Conservation (phyloP, 345 rosid genomes). For the Anastatica hierochuntica region DNA sequence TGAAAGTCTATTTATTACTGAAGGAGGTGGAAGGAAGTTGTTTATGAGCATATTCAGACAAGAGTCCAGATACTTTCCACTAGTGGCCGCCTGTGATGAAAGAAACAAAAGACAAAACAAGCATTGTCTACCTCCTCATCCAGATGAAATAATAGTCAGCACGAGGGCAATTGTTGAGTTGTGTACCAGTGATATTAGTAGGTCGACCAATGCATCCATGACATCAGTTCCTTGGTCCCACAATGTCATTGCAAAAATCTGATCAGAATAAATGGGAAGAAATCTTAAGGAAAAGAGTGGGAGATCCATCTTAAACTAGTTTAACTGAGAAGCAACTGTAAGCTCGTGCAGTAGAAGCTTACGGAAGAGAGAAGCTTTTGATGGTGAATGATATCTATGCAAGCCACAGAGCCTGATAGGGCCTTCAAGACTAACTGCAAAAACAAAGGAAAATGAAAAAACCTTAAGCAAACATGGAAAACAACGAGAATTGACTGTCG, state of each 20-base stretch:
- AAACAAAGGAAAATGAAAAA: neutral
- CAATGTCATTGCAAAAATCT: conserved; percentile 70
- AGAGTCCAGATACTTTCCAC: conserved; percentile 54
- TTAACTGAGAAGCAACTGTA: neutral
- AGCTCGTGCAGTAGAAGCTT: conserved; percentile 19
- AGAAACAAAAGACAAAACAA: neutral
- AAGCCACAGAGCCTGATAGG: conserved; percentile 60
- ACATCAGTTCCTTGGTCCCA: conserved; percentile 60
- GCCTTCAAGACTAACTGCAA: conserved; percentile 58
- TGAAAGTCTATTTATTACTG: conserved; percentile 14
- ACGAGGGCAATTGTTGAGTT: neutral
- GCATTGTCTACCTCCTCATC: neutral
- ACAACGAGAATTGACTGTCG: neutral
- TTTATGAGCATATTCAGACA: conserved; percentile 59
- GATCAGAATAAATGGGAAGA: conserved; percentile 4
- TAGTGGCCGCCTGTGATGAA: conserved; percentile 52
- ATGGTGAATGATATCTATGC: conserved; percentile 48
- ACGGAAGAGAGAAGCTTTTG: conserved; percentile 54
- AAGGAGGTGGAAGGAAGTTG: conserved; percentile 58
- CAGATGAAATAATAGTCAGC: neutral
- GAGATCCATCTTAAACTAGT: neutral
- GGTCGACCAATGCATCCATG: conserved; percentile 59
- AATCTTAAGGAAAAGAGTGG: neutral
- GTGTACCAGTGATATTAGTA: conserved; percentile 43
- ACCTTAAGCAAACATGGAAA: neutral